Base-by-base conservation (phyloP, 2,329 filamentous ascomycete species). In the Emericellopsis atlantica region DNA sequence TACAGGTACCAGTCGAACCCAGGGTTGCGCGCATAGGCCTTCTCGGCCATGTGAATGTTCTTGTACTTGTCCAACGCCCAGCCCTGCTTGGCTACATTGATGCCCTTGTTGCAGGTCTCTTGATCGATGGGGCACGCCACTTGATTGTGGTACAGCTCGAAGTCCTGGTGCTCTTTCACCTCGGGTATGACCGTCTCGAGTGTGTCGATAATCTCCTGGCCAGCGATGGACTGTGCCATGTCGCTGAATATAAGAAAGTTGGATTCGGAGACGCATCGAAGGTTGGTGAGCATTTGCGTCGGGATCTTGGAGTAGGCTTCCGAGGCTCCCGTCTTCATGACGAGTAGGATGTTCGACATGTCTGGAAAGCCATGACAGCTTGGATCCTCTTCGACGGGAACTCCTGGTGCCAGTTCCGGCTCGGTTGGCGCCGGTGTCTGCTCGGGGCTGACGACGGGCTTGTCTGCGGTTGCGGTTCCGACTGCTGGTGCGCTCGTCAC, bases 1-100 rank as follows among this genome's bases (percentile, higher is more conserved):
- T 74, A 77, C 12, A 79, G 52, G 49, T 75, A 79, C 74, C 74
- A 79, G 47, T 76, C 69, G 43, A 67, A 67, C 43, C 62, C 51
- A 9, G 73, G 72, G 8, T 66, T 63, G 54, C 69, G 54, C 21
- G 55, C 50, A 48, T 67, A 76, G 1, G 69, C 55, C 55, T 74
- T 72, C 54, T 74, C 67, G 11, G 72, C 66, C 51, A 77, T 75
- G 51, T 76, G 73, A 36, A 76, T 59, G 51, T 75, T 76, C 55
- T 79, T 79, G 59, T 75, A 79, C 57, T 76, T 77, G 58, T 79
- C 74, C 32, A 79, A 54, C 15, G 59, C 62, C 74, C 73, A 78
- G 2, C 62, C 64, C 18, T 64, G 56, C 45, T 49, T 42, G 42
- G 44, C 45, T 6, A 43, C 42, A 37, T 54, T 41, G 50, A 53